These are phyloP conservation scores for Beta vulgaris DNA, from an alignment of 148 eudicot genomes.

Conservation along the genomic window DNA sequence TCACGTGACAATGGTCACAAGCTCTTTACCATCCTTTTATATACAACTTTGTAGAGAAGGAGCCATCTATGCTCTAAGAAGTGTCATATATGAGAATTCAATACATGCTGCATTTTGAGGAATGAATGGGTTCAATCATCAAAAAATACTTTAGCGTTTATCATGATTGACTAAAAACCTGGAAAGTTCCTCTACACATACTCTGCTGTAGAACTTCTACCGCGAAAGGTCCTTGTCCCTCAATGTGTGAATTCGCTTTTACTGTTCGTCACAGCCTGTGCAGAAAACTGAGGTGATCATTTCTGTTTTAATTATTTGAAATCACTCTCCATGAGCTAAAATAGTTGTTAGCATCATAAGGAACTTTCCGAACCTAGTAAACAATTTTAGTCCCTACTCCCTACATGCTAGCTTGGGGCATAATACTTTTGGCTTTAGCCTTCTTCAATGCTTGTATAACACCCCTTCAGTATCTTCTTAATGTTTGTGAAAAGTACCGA, in stretches of 20 bases:
- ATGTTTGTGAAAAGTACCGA: too few relatives aligned
- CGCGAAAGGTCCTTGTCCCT: background rate
- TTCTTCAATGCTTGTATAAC: too few relatives aligned
- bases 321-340: background rate
- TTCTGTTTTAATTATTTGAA: background rate
- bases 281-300: background rate
- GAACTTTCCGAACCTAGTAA: background rate
- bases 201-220: background rate
- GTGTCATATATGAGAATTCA: too few relatives aligned
- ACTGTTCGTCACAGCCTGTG: too few relatives aligned
- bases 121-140: too few relatives aligned
- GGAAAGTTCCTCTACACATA: background rate
- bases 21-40: background rate
- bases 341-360: background rate
- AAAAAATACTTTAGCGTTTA: too few relatives aligned
- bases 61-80: too few relatives aligned
- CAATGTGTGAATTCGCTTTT: too few relatives aligned
- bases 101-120: too few relatives aligned
- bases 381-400: too few relatives aligned
- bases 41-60: too few relatives aligned
- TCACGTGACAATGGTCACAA: background rate
- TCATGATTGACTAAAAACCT: background rate
- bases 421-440: background rate
- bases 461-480: too few relatives aligned
- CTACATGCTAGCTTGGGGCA: background rate